Evolutionary conservation across 768 basidiomycete species (phyloP), one percentile per base, ranked within the genome.

Genomic region (Mycena rebaudengoi): DNA sequence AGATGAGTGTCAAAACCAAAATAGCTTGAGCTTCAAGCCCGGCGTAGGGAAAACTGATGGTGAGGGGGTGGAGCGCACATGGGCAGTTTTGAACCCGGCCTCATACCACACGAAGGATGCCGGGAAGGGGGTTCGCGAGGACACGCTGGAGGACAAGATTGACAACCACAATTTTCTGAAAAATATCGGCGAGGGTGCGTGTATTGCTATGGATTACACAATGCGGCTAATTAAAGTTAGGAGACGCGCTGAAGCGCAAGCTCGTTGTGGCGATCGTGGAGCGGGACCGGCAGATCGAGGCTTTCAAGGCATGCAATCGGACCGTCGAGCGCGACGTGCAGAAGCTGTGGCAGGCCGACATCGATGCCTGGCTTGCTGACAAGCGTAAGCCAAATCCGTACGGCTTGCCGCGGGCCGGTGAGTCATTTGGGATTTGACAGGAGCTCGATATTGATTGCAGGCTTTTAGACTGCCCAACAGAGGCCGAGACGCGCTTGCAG

Each of bases 21-120:
- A 58, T 50, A 65, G 62, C 2, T 40, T 73, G 6, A 56, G 59
- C 10, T 64, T 39, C 33, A 41, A 57, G 29, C 40, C 49, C 4
- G 62, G 69, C 25, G 55, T 50, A 0, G 65, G 59, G 5, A 62
- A 45, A 20, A 61, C 49, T 1, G 63, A 66, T 35, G 64, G 60
- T 8, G 57, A 60, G 41, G 62, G 32, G 1, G 28, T 59, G 0
- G 78, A 81, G 43, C 59, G 69, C 0, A 63, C 53, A 0, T 80
- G 79, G 80, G 32, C 75, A 0, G 56, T 37, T 0, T 37, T 72
- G 4, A 78, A 80, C 50, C 46, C 60, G 0, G 58, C 61, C 0
- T 65, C 73, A 0, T 59, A 59, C 7, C 72, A 69, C 30, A 78
- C 75, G 0, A 69, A 71, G 13, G 75, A 80, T 18, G 78, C 76